Evolutionary conservation across 257 asterid species (phyloP).

Genomic region (Jacaranda mimosifolia): DNA sequence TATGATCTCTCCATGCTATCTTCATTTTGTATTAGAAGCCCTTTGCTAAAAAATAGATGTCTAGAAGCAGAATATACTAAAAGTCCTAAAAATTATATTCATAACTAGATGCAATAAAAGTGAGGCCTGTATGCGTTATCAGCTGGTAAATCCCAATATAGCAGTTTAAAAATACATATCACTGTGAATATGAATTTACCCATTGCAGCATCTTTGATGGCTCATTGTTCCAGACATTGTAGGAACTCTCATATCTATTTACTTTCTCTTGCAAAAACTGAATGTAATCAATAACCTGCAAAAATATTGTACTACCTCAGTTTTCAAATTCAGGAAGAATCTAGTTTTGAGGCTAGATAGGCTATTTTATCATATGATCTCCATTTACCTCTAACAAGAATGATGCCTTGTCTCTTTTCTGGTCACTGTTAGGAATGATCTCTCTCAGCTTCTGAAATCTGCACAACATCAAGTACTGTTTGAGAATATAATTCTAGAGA

Average conservation of each 20-base stretch:
- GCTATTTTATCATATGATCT: conserved; percentile 7
- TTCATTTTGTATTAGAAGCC: background rate
- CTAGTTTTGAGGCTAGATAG: background rate
- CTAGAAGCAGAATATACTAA: background rate
- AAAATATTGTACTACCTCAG: conserved; percentile 19
- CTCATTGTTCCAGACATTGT: conserved; percentile 76
- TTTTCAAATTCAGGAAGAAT: conserved; percentile 22
- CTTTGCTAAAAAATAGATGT: conserved; percentile 2
- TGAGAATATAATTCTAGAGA: conserved; percentile 9
- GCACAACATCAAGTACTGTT: conserved; percentile 38
- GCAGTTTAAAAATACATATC: background rate
- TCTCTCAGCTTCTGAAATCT: conserved; percentile 91
- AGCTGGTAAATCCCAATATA: background rate
- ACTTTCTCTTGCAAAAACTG: conserved; percentile 94
- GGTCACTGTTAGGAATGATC: conserved; percentile 90
- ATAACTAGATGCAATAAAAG: background rate
- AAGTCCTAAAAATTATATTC: background rate
- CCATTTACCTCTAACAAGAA: conserved; percentile 81
- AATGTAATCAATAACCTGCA: conserved; percentile 91
- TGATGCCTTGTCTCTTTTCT: conserved; percentile 98
- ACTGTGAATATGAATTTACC: conserved; percentile 49
- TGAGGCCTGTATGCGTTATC: background rate
- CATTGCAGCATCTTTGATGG: conserved; percentile 67
- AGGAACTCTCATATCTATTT: conserved; percentile 68
- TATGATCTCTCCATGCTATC: background rate